Conservation (phyloP, 1,284 basidiomycete species). For the Marasmius oreades region DNA sequence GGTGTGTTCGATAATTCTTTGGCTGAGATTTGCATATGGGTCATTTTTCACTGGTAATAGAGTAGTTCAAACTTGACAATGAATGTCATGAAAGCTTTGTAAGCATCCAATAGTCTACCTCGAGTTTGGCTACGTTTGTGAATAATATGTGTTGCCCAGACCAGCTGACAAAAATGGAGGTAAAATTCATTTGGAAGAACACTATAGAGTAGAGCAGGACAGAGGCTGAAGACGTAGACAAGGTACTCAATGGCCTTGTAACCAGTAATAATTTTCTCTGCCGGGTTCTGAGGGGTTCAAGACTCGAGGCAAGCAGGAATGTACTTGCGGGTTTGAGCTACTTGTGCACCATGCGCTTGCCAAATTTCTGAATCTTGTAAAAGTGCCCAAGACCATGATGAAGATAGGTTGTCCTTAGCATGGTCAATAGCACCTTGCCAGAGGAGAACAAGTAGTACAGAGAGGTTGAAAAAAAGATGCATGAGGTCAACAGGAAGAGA, state of each 20-base stretch:
- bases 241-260: slow-evolving; percentile 32
- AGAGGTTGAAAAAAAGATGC: slow-evolving; percentile 31
- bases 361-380: slow-evolving; percentile 18
- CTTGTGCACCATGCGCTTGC: slow-evolving; percentile 21
- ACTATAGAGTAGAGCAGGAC: slow-evolving; percentile 26
- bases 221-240: slow-evolving; percentile 30
- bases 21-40: slow-evolving; percentile 27
- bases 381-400: slow-evolving; percentile 28
- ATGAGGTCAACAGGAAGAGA: slow-evolving; percentile 28
- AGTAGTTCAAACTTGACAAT: slow-evolving; percentile 28
- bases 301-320: slow-evolving; percentile 29
- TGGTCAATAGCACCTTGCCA: slow-evolving; percentile 24
- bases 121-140: slow-evolving; percentile 19
- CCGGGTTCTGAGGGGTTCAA: slow-evolving; percentile 26
- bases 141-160: slow-evolving; percentile 23
- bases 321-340: slow-evolving; percentile 23
- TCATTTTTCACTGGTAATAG: slow-evolving; percentile 25
- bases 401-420: slow-evolving; percentile 14
- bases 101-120: slow-evolving; percentile 18
- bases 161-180: slow-evolving; percentile 30
- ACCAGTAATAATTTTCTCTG: slow-evolving; percentile 27
- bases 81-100: slow-evolving; percentile 22
- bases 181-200: slow-evolving; percentile 29
- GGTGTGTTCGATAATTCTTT: neutral
- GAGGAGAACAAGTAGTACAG: slow-evolving; percentile 28